Percentiles rank a stretch among this genome's conserved stretches.
These are phyloP conservation scores for Zoysia matrella DNA, from an alignment of 202 grass and related monocot genomes.

Conservation along the genomic window DNA sequence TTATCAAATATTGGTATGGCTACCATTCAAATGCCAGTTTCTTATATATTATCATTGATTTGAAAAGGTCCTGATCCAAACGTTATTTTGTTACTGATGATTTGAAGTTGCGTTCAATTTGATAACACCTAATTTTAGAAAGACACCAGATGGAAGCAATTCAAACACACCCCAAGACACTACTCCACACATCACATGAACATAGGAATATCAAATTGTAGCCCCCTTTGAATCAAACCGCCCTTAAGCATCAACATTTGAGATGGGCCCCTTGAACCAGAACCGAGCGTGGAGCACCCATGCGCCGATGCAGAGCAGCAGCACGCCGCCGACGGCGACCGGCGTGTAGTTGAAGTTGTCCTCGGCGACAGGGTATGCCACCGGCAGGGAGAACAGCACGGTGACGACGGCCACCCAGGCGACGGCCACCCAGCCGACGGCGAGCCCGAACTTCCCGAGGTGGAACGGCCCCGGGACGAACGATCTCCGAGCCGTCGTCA, in stretches of 20 bases:
- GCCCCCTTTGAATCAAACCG: too few species aligned
- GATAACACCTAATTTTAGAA: not conserved
- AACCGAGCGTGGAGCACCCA: slow-evolving; percentile 47
- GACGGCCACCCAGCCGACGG: slow-evolving; percentile 58
- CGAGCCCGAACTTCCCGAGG: slow-evolving; percentile 35
- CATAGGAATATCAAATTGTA: too few species aligned
- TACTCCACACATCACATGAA: not conserved
- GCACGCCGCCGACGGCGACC: slow-evolving; percentile 60
- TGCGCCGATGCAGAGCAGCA: slow-evolving; percentile 34
- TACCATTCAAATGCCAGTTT: too few species aligned
- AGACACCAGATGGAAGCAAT: not conserved
- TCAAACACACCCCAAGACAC: not conserved
- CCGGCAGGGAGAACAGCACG: slow-evolving; percentile 77
- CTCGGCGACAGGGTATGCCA: slow-evolving; percentile 64
- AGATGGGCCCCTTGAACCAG: slow-evolving; percentile 50
- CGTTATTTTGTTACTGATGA: too few species aligned
- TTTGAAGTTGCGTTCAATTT: too few species aligned
- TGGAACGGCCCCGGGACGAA: slow-evolving; percentile 68
- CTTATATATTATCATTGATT: too few species aligned
- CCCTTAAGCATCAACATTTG: not conserved
- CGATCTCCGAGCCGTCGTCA: slow-evolving; percentile 53
- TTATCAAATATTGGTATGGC: too few species aligned
- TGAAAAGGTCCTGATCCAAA: too few species aligned
- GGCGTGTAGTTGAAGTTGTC: slow-evolving; percentile 20
- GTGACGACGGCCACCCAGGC: slow-evolving; percentile 66